A percentile compares a stretch with the other conserved stretches of the same genome.
Evolutionary conservation across 352 stramenopile genomes (phyloP).

Genomic region (Thalassiosira mediterranea): DNA sequence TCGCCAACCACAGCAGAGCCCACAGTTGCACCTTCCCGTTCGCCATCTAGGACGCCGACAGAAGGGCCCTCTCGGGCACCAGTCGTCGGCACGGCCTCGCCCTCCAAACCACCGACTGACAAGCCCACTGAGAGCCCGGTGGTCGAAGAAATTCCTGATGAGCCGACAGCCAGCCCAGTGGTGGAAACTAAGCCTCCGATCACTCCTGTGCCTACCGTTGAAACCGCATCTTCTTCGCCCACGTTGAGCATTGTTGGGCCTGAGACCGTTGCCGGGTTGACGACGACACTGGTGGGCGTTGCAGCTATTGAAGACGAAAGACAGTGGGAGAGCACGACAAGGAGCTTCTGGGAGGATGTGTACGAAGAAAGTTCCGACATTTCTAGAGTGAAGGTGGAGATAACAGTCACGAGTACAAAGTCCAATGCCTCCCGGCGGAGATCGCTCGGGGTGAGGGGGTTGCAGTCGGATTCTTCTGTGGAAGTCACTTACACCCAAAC

Average conservation of each 20-base stretch:
- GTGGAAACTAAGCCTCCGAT: background rate
- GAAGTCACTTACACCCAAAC: constrained; percentile 53
- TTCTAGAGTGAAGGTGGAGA: constrained; percentile 22
- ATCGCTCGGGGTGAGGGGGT: background rate
- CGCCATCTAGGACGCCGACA: background rate
- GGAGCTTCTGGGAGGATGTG: constrained; percentile 16
- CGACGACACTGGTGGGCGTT: constrained; percentile 33
- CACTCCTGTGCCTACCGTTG: background rate
- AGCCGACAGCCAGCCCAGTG: background rate
- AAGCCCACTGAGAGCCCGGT: background rate
- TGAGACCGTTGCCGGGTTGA: constrained; percentile 19
- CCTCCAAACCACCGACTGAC: background rate
- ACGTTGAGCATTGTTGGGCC: too few relatives aligned
- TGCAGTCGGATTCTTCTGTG: constrained; percentile 29
- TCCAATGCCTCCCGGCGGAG: background rate
- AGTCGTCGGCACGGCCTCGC: background rate
- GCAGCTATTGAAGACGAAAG: constrained; percentile 1
- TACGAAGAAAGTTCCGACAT: constrained; percentile 20
- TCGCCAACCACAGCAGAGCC: background rate
- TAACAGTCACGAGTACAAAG: background rate
- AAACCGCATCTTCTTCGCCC: background rate
- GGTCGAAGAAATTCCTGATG: background rate
- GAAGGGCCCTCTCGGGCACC: background rate
- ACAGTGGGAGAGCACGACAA: constrained; percentile 23
- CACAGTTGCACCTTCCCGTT: background rate